Evolutionary conservation across 2,329 filamentous ascomycete genomes (phyloP), one percentile per base, ranked within the genome.

Genomic region (Alternaria ethzedia): DNA sequence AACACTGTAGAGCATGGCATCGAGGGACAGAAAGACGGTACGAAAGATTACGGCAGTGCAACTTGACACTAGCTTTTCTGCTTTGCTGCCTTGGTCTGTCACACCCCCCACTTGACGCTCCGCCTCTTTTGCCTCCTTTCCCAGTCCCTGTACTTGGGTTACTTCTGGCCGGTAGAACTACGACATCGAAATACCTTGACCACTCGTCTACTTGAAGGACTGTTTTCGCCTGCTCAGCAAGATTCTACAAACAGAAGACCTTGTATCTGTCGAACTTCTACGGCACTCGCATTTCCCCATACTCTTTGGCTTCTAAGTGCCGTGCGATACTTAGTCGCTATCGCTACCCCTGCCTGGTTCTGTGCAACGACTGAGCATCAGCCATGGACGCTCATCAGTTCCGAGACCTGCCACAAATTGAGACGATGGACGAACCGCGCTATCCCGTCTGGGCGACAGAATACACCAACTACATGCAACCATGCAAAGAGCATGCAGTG

Each of bases 331-430:
- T 36, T 30, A 52, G 44, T n/a, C 47, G 30, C 45, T 21, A 43
- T 20, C 15, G 10, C 23, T 30, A 57, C 32, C 32, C 20, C 30
- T 13, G 11, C n/a, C 15, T 12, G n/a, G n/a, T 13, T 30, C 11
- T 17, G 30, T 44, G 20, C 25, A 57, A 47, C 17, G 25, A 32
- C 32, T 9, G 46, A 58, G 57, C 23, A 15, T 45, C n/a, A 43
- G 45, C 54, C 15, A 73, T 73, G 70, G 44, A 61, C 10, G 57
- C 61, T 36, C 62, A 70, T 55, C 77, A 78, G 36, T 78, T 72
- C 58, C 45, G 65, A 57, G 75, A 78, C 63, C 58, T 79, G 17
- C 73, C 73, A 17, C 75, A 76, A 51, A 77, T 80, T 26, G 63
- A 70, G 9, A 60, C 63, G 21, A 63, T 68, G 60, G 73, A 76